Conservation (phyloP, 371 early-diverging fungal genomes). For the Blakeslea trispora region DNA sequence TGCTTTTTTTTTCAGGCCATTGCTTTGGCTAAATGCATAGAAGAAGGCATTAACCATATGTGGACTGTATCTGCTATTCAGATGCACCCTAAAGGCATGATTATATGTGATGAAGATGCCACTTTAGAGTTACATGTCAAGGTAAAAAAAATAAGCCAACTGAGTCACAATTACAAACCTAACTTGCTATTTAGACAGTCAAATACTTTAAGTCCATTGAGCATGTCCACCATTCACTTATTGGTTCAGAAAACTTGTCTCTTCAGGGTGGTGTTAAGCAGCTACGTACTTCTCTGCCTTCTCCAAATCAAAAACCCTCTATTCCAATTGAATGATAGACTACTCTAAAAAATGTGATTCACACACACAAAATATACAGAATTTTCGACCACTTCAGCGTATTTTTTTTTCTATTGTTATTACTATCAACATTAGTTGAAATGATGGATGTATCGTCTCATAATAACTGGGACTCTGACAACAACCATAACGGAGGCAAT, state of each 20-base stretch:
- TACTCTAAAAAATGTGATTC: no score
- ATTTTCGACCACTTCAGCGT: neutral
- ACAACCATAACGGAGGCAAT: constrained; percentile 6
- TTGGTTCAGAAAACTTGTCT: constrained; percentile 79
- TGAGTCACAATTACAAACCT: no score
- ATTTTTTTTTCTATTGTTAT: neutral
- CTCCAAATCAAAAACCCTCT: constrained; percentile 3
- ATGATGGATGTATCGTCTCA: constrained; percentile 19
- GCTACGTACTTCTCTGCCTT: constrained; percentile 9
- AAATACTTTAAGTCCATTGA: constrained; percentile 91
- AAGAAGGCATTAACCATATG: constrained; percentile 86
- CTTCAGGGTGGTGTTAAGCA: constrained; percentile 61
- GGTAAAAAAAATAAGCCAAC: constrained; percentile 15
- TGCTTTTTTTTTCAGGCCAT: constrained; percentile 56
- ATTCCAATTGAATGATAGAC: constrained; percentile 25
- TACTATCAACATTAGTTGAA: constrained; percentile 1
- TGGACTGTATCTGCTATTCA: constrained; percentile 90
- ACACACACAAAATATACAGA: no score
- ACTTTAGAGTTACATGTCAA: constrained; percentile 86
- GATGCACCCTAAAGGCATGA: constrained; percentile 77
- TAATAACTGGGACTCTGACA: constrained; percentile 21
- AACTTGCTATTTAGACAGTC: no score
- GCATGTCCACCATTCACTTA: constrained; percentile 80
- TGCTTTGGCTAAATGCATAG: constrained; percentile 83
- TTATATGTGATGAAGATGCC: constrained; percentile 89